Conservation (phyloP, 176 grass and related monocot species). For the bread wheat (Triticum aestivum) region DNA sequence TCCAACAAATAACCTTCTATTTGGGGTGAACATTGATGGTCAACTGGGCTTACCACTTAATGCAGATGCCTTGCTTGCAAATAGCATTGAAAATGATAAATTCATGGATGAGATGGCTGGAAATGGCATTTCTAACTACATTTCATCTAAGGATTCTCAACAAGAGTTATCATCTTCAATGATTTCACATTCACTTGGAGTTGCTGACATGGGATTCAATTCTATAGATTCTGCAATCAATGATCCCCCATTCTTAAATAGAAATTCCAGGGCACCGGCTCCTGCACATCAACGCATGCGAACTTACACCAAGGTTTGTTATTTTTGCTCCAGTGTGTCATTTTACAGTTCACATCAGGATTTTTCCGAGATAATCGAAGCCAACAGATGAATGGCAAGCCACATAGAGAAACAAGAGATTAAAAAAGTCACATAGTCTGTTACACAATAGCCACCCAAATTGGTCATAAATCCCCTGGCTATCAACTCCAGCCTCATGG, state of each 20-base stretch:
- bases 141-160: constrained; percentile 66
- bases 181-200: constrained; percentile 73
- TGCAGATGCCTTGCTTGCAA: constrained; percentile 49
- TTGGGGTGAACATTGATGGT: constrained; percentile 66
- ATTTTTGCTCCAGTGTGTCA: constrained; percentile 17
- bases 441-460: background rate
- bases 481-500: background rate
- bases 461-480: background rate
- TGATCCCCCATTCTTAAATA: constrained; percentile 56
- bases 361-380: background rate
- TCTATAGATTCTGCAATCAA: constrained; percentile 78
- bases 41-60: constrained; percentile 57
- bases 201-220: constrained; percentile 72
- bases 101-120: constrained; percentile 54
- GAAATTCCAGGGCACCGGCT: constrained; percentile 46
- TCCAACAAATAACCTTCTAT: constrained; percentile 71
- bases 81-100: constrained; percentile 53
- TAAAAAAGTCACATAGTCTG: background rate
- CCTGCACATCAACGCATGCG: constrained; percentile 66
- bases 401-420: background rate
- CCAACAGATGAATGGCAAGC: background rate
- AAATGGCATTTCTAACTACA: constrained; percentile 55
- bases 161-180: constrained; percentile 81
- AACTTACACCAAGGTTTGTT: constrained; percentile 80
- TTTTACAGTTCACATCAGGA: constrained; percentile 8